Base-by-base conservation (phyloP, 1,284 basidiomycete genomes). In the Tausonia pullulans region DNA sequence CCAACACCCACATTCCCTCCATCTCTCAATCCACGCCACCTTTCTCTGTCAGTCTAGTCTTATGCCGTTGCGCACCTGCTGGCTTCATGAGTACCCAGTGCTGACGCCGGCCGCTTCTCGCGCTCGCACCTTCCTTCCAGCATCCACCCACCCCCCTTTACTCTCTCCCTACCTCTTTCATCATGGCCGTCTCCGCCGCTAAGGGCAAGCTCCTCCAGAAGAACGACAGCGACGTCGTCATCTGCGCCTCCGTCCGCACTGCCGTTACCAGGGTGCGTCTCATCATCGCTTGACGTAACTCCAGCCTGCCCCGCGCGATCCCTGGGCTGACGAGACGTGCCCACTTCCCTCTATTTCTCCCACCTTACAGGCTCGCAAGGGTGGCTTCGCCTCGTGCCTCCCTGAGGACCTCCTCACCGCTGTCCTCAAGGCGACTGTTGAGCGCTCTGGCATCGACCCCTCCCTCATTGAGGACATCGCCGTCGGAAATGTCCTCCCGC, bases 401-500 rank as follows among this genome's bases (percentile, higher is more conserved):
- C 90, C 92, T 10, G 95, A 98, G 72, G 88, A 95, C 71, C 80
- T 96, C 70, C 84, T 98, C 68, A 86, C 87, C 40, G 86, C 84
- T 66, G 87, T 91, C 68, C 82, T 96, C 67, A 81, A 83, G 64
- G 90, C 87, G 74, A 79, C 81, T 41, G 81, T 81, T 64, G 82
- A 76, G 63, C 43, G 54, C 40, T 57, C 80, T 62, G 80, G 81
- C 69, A 81, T 94, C 69, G 84, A 95, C 78, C 88, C 88, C 64
- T 80, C 81, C 66, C 81, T 91, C 71, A 87, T 96, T 69, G 90
- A 95, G 71, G 91, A 94, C 73, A 82, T 95, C 71, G 82, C 85
- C 4, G 93, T 97, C 65, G 94, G 95, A 59, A 98, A 93, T 74
- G 95, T 97, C 57, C 85, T 98, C 44, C 90, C 92, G 14, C 84